Evolutionary conservation across 768 basidiomycete genomes (phyloP).

Genomic region (Lentinula lateritia): DNA sequence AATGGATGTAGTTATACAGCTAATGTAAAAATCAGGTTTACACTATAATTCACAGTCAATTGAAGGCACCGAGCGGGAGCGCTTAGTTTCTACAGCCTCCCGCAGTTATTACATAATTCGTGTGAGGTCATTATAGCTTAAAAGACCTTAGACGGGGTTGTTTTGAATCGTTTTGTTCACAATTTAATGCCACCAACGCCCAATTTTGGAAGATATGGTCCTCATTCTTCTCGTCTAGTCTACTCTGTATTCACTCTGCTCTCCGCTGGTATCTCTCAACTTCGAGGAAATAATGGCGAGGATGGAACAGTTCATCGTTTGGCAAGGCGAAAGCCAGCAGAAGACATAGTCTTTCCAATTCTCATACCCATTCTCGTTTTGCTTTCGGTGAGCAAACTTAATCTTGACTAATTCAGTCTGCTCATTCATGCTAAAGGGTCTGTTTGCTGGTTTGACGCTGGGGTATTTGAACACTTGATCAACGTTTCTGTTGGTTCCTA

Average conservation of each 20-base stretch:
- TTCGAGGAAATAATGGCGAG: background rate
- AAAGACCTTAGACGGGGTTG: background rate
- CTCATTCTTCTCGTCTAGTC: background rate
- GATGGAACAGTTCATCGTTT: background rate
- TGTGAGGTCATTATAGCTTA: background rate
- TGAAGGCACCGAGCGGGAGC: background rate
- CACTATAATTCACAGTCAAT: no score
- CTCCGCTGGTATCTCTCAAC: background rate
- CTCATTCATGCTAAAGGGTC: slow-evolving; percentile 28
- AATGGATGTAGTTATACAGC: background rate
- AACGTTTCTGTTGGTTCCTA: background rate
- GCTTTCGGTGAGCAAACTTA: slow-evolving; percentile 27
- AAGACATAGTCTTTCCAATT: slow-evolving; percentile 10
- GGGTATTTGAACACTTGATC: background rate
- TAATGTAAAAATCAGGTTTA: no score
- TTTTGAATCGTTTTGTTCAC: background rate
- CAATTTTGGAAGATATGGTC: background rate
- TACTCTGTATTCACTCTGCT: slow-evolving; percentile 1
- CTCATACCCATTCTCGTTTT: slow-evolving; percentile 85
- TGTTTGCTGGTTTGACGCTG: slow-evolving; percentile 88
- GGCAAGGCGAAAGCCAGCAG: background rate
- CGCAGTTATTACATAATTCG: background rate
- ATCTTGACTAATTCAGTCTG: background rate
- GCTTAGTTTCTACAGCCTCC: background rate
- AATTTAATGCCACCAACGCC: slow-evolving; percentile 3